These are phyloP conservation scores for Exophiala bonariae DNA, from an alignment of 2,329 filamentous ascomycete species.

Conservation along the genomic window DNA sequence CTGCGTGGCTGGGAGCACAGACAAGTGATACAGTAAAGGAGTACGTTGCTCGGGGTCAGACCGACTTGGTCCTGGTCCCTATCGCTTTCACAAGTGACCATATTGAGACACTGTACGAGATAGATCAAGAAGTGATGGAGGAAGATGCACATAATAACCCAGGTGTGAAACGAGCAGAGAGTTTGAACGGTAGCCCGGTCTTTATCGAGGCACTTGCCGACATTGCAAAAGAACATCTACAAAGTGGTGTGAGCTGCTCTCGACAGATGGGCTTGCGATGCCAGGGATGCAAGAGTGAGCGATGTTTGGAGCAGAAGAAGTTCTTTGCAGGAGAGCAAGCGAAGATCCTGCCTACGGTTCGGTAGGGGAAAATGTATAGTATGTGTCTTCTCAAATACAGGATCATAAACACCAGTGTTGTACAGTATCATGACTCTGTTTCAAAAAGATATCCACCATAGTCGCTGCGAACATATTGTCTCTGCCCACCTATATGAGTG, in stretches of 20 bases:
- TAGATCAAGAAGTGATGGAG: constrained; percentile 92
- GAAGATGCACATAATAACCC: constrained; percentile 66
- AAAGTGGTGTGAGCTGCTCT: constrained; percentile 70
- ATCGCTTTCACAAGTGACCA: constrained; percentile 99
- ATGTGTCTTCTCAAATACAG: no score
- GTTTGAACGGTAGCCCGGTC: constrained; percentile 82
- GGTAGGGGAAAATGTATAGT: constrained; percentile 8
- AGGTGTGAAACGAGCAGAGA: constrained; percentile 87
- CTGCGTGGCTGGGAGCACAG: constrained; percentile 92
- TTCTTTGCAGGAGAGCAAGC: constrained; percentile 55
- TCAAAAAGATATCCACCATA: no score
- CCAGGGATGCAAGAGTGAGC: constrained; percentile 87
- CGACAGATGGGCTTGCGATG: constrained; percentile 87
- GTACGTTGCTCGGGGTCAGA: constrained; percentile 88
- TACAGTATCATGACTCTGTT: no score
- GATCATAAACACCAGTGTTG: no score
- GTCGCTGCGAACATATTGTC: no score
- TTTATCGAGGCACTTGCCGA: constrained; percentile 91
- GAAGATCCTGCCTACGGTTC: constrained; percentile 20
- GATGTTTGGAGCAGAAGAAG: constrained; percentile 72
- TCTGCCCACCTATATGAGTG: no score
- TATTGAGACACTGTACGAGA: constrained; percentile 93
- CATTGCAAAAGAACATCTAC: constrained; percentile 77
- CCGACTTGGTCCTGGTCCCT: constrained; percentile 85
- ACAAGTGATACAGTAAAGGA: constrained; percentile 84